Evolutionary conservation across 140 eudicot species (phyloP).

Genomic region (Flaveria floridana): DNA sequence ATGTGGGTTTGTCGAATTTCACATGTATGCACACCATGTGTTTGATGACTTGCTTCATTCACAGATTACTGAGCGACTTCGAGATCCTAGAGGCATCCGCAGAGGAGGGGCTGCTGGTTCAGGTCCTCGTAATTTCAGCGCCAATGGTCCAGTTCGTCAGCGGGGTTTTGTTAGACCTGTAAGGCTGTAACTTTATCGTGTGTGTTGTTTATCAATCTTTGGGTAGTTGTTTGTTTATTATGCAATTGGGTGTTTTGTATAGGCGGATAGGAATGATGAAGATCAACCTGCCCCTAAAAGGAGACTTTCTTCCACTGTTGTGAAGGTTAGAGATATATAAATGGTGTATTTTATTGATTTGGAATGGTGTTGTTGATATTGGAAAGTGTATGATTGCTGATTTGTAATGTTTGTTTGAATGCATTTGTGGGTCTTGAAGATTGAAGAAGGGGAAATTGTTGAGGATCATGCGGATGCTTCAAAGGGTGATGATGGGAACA

Average conservation of each 20-base stretch:
- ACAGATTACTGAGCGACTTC: constrained; percentile 86
- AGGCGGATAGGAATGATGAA: constrained; percentile 83
- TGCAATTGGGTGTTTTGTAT: constrained; percentile 16
- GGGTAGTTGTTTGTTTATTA: constrained; percentile 3
- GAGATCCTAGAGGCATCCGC: constrained; percentile 94
- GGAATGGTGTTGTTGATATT: too few species aligned
- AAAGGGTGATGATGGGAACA: constrained; percentile 38
- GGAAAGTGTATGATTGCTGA: too few species aligned
- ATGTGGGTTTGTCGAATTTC: not conserved
- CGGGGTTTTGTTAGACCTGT: constrained; percentile 92
- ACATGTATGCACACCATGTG: constrained; percentile 27
- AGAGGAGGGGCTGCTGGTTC: constrained; percentile 67
- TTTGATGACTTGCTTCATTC: constrained; percentile 20
- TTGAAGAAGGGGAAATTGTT: constrained; percentile 72
- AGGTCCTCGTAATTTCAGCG: constrained; percentile 59
- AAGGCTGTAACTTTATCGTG: constrained; percentile 5
- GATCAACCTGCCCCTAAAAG: constrained; percentile 87
- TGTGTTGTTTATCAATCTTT: constrained; percentile 1
- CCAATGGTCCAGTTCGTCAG: constrained; percentile 54
- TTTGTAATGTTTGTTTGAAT: not conserved
- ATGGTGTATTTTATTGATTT: not conserved
- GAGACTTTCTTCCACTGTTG: constrained; percentile 88
- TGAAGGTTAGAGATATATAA: constrained; percentile 50
- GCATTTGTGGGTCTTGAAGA: constrained; percentile 39
- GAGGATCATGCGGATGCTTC: constrained; percentile 52